phyloP scores from a whole-genome alignment of 2,329 filamentous ascomycete genomes.

The Calonectria multiphialidica region DNA sequence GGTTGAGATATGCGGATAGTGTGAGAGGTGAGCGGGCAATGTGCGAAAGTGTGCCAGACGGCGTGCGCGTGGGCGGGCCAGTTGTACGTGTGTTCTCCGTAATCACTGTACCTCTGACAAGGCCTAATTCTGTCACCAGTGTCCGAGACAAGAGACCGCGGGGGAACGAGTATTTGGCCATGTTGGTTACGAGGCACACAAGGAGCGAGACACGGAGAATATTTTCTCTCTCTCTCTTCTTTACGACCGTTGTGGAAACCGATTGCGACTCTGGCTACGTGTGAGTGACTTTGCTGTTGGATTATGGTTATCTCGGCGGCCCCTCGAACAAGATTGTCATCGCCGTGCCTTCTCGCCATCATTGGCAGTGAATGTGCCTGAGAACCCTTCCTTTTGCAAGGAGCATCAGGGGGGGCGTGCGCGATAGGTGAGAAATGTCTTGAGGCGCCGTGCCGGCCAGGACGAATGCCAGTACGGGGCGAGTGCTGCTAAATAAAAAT shows the following conservation, averaged over 20 bases:
- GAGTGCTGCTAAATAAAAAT: slow-evolving; percentile 7
- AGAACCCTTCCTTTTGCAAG: not conserved
- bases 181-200: not conserved
- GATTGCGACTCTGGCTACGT: not conserved
- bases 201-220: not conserved
- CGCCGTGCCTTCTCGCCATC: not conserved
- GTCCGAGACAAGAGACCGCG: slow-evolving; percentile 12
- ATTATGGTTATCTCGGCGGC: not conserved
- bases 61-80: slow-evolving; percentile 10
- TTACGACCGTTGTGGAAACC: not conserved
- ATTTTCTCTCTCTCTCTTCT: not conserved
- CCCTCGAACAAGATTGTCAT: not conserved
- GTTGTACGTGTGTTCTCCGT: slow-evolving; percentile 18
- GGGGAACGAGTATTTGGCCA: not conserved
- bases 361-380: not conserved
- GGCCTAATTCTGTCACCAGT: slow-evolving; percentile 16
- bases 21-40: slow-evolving; percentile 3
- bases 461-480: slow-evolving; percentile 4
- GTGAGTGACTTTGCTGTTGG: not conserved
- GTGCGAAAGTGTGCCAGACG: slow-evolving; percentile 10
- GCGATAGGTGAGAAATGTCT: not conserved
- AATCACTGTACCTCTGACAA: slow-evolving; percentile 21
- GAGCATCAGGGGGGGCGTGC: slow-evolving; percentile 7
- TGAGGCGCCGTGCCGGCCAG: not conserved
- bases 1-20: not conserved